Evolutionary conservation across 192 early-diverging fungal genomes (phyloP), one percentile per base, ranked within the genome.

Genomic region (Coemansia sp.): DNA sequence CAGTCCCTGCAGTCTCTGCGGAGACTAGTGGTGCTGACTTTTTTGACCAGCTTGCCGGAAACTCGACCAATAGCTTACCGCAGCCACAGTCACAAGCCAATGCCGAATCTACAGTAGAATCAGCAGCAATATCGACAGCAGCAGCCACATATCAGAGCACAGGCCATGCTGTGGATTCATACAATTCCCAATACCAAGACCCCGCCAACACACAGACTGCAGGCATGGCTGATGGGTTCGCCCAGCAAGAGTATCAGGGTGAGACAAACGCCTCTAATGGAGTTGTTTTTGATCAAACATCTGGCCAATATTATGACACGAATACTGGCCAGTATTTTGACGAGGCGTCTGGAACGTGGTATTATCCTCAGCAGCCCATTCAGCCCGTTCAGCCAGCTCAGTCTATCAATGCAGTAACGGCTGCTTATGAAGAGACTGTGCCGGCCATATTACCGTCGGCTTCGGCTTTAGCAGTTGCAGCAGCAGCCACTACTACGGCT

Each of bases 281-380:
- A 1, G 60, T 65, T 35, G 24, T 76, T 2, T 76, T 51, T 24
- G 72, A 76, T 23, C 43, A 67, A 22, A 25, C 48, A 15, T 40
- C 46, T 5, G 66, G 66, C 5, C 65, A 69, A 34, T 76, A 76
- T 49, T 76, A 76, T 18, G 72, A 76, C 36, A 55, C 61, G 5
- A 54, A 50, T 35, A 55, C 66, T 33, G 72, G 72, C 9, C 66
- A 76, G 50, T 76, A 69, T 34, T 76, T 64, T 22, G 72, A 76
- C 37, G 39, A 64, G 11, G 53, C 43, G 9, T 51, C 65, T 14
- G 66, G 56, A 3, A 45, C 46, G 17, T 76, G 72, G 72, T 76
- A 76, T 35, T 65, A 76, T 25, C 60, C 57, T 9, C 46, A 76
- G 22, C 60, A 57, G 35, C 39, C 27, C 2, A 5, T 30, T 8